phyloP scores from a whole-genome alignment of 805 yeast genomes.

The Ogataea dorogensis region DNA sequence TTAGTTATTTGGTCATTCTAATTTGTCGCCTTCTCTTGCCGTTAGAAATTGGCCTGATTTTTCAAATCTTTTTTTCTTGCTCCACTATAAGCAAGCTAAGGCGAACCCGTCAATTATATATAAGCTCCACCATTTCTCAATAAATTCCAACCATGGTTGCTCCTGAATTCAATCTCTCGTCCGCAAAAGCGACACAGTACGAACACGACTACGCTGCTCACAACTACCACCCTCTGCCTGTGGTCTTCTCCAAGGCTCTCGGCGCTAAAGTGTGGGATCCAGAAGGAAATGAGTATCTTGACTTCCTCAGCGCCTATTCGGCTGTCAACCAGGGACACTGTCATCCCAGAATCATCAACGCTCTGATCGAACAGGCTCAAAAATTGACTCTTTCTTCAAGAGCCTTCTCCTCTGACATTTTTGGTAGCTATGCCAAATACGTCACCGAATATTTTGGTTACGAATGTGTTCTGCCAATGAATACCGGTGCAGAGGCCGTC shows the following conservation, averaged over 20 bases:
- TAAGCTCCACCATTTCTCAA: constrained; percentile 1
- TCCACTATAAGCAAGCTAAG: constrained; percentile 18
- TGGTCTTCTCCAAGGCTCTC: constrained; percentile 78
- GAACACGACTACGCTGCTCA: constrained; percentile 89
- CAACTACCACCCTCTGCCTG: constrained; percentile 96
- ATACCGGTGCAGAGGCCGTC: constrained; percentile 98
- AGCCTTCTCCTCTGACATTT: constrained; percentile 88
- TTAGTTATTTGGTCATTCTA: no score
- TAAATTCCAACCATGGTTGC: constrained; percentile 19
- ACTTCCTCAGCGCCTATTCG: constrained; percentile 90
- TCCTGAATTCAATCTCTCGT: constrained; percentile 51
- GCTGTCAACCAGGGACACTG: constrained; percentile 99
- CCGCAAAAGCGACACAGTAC: constrained; percentile 60
- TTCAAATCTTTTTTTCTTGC: not conserved
- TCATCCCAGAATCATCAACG: constrained; percentile 86
- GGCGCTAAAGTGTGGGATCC: constrained; percentile 99
- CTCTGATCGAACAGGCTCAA: constrained; percentile 84
- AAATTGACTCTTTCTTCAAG: constrained; percentile 83
- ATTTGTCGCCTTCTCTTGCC: constrained; percentile 14
- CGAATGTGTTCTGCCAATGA: constrained; percentile 95
- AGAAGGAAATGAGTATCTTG: constrained; percentile 91
- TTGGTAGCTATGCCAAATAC: constrained; percentile 83
- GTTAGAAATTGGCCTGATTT: constrained; percentile 6
- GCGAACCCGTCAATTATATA: constrained; percentile 12
- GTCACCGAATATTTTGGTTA: constrained; percentile 85